These are phyloP conservation scores for Aurinia saxatilis DNA, from an alignment of 345 rosid species.

Conservation along the genomic window DNA sequence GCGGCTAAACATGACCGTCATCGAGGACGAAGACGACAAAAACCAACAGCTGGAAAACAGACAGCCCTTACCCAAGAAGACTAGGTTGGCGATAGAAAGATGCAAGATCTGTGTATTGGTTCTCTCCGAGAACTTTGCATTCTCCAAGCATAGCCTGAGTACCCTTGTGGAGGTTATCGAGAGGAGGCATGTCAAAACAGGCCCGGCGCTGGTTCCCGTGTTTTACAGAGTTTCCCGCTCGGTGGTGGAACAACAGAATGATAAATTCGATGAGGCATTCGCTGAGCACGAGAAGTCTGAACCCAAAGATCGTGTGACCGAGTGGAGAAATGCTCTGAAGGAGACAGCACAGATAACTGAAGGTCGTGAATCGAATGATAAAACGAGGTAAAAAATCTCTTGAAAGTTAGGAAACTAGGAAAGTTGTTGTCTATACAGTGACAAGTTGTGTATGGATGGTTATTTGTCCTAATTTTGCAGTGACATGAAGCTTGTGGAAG, in stretches of 20 bases:
- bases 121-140: background rate
- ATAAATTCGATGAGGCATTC: background rate
- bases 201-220: background rate
- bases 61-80: background rate
- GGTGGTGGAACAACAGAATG: background rate
- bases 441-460: too few relatives aligned
- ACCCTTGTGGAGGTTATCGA: constrained; percentile 7
- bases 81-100: background rate
- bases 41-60: background rate
- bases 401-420: too few relatives aligned
- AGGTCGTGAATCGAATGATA: background rate
- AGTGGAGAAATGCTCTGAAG: background rate
- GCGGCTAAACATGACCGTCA: background rate
- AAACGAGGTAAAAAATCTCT: background rate
- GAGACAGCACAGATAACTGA: background rate
- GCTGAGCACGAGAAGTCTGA: background rate
- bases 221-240: background rate
- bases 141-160: background rate
- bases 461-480: too few relatives aligned
- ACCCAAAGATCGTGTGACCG: background rate
- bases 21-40: background rate
- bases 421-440: too few relatives aligned
- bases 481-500: constrained; percentile 1
- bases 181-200: background rate
- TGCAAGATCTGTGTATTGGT: constrained; percentile 10